Base-by-base conservation (phyloP, 2,329 filamentous ascomycete genomes). In the Aspergillus udagawae region DNA sequence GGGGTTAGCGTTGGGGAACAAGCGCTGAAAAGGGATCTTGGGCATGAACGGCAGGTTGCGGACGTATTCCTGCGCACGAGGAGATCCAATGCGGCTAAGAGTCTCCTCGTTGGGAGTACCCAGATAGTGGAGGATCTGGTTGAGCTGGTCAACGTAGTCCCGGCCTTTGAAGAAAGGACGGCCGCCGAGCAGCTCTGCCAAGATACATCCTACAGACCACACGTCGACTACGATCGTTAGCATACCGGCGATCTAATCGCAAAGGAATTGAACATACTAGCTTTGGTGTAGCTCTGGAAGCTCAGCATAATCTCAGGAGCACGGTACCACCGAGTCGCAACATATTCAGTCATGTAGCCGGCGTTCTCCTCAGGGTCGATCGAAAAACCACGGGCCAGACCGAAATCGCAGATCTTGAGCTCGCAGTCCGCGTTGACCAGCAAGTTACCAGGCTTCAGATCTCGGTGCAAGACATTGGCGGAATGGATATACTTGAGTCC, bases 211-310 rank as follows among this genome's bases (percentile, higher is more conserved):
- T 47, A 99, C 93, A 8, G 94, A 99, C 94, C 94, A 99, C 35
- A 99, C 93, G 73, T 99, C 94, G 77, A 99, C 93, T 97, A 54
- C 69, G 38, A n/a, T 54, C 10, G 42, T 56, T 35, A 55, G 45
- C 27, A 60, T 49, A 59, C 6, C 38, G 49, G 47, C 44, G 38
- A 8, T 49, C 44, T 49, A 44, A 50, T 8, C 44, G n/a, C 28
- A 23, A 63, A 52, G 29, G 44, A 56, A 42, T 23, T 44, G 35
- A 35, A 93, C 92, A 56, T 86, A 97, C 94, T 99, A 67, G 94
- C 94, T 91, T 99, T 99, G 70, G 94, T 99, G 78, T 99, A 99
- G 80, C 92, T 97, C 78, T 97, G 93, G 85, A 99, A 99, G 81
- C 92, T 97, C 76, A 99, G 81, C 94, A 99, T 99, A 68, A 99